phyloP scores from a whole-genome alignment of 352 stramenopile genomes.

The Phytophthora uliginosa region DNA sequence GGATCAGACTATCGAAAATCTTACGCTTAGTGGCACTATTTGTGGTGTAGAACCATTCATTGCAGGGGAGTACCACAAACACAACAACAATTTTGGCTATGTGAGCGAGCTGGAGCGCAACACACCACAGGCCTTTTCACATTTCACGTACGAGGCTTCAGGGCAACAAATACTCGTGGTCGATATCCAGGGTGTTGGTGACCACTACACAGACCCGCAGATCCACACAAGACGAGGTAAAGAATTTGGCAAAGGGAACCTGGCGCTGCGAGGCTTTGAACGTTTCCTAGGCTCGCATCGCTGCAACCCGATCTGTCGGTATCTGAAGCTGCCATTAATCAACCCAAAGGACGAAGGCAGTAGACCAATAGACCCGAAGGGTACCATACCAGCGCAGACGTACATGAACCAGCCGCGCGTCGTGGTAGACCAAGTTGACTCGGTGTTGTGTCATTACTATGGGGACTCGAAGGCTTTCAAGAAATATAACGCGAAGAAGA shows the following conservation, averaged over 20 bases:
- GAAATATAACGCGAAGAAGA: constrained; percentile 65
- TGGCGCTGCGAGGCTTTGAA: constrained; percentile 74
- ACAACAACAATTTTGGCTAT: constrained; percentile 90
- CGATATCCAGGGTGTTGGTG: constrained; percentile 95
- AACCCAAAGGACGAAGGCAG: constrained; percentile 70
- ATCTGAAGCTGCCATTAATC: constrained; percentile 77
- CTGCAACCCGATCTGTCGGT: constrained; percentile 87
- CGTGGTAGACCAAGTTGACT: constrained; percentile 67
- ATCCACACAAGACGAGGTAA: constrained; percentile 88
- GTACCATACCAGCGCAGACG: constrained; percentile 73
- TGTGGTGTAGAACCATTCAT: constrained; percentile 86
- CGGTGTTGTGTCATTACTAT: constrained; percentile 81
- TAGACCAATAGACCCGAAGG: constrained; percentile 51
- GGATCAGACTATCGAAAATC: constrained; percentile 42
- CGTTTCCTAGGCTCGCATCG: constrained; percentile 81
- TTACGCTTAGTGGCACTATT: constrained; percentile 75
- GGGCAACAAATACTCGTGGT: constrained; percentile 94
- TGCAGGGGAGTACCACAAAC: constrained; percentile 84
- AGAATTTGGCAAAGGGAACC: constrained; percentile 88
- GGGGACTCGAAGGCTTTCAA: constrained; percentile 78
- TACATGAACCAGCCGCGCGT: constrained; percentile 78
- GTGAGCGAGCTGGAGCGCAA: constrained; percentile 85
- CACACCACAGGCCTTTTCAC: constrained; percentile 91
- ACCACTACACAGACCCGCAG: constrained; percentile 97
- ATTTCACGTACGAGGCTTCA: constrained; percentile 94